phyloP scores from a whole-genome alignment of 2,329 filamentous ascomycete species.

The Venturiaceae sp. region DNA sequence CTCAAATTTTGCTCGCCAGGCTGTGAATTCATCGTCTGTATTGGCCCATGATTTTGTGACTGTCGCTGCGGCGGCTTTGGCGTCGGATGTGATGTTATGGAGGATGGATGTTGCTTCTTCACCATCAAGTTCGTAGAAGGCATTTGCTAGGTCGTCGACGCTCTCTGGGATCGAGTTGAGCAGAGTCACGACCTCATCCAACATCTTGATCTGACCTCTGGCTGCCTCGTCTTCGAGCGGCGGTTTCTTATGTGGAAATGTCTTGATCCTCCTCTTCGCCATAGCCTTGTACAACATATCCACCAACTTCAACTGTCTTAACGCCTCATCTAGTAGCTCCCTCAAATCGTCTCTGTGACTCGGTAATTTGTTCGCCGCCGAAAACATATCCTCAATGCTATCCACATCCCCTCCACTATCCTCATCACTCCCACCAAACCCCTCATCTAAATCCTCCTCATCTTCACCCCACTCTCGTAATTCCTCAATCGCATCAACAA shows the following conservation, averaged over 20 bases:
- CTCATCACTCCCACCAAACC: constrained; percentile 21
- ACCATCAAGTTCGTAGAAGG: constrained; percentile 62
- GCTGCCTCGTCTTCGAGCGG: not conserved
- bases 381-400: constrained; percentile 60
- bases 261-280: constrained; percentile 58
- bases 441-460: constrained; percentile 47
- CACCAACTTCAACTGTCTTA: constrained; percentile 58
- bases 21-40: constrained; percentile 63
- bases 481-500: constrained; percentile 78
- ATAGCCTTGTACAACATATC: constrained; percentile 60
- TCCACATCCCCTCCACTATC: constrained; percentile 24
- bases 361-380: constrained; percentile 51
- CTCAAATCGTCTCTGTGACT: constrained; percentile 56
- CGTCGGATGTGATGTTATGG: constrained; percentile 50
- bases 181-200: constrained; percentile 47
- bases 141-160: constrained; percentile 60
- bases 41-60: constrained; percentile 53
- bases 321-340: constrained; percentile 52
- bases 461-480: constrained; percentile 81
- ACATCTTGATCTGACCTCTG: constrained; percentile 13
- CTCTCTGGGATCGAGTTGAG: constrained; percentile 54
- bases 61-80: constrained; percentile 46
- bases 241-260: constrained; percentile 25
- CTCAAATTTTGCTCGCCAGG: constrained; percentile 57
- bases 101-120: constrained; percentile 49